A percentile compares a stretch with the other conserved stretches of the same genome.
Conservation (phyloP, 495 filamentous ascomycete species). For the Daldinia bambusicola region DNA sequence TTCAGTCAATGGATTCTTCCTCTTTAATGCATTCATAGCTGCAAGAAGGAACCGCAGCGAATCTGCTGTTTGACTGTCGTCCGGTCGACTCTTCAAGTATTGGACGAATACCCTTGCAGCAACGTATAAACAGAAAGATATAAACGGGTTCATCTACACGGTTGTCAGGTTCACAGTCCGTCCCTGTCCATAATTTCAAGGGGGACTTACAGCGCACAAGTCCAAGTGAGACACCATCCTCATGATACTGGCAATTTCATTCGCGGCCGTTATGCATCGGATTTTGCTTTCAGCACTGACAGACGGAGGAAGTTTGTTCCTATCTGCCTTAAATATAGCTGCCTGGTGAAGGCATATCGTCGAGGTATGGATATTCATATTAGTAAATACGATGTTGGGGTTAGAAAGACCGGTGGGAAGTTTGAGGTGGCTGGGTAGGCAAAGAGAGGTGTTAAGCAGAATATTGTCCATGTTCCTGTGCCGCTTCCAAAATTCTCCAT, state of each 20-base stretch:
- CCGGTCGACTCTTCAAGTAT: slow-evolving; percentile 87
- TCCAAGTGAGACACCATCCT: slow-evolving; percentile 93
- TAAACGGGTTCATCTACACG: slow-evolving; percentile 88
- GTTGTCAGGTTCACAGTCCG: slow-evolving; percentile 19
- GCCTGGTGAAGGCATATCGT: slow-evolving; percentile 98
- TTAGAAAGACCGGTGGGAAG: slow-evolving; percentile 79
- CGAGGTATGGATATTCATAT: slow-evolving; percentile 96
- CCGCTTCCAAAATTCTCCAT: slow-evolving; percentile 96
- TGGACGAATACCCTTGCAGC: slow-evolving; percentile 95
- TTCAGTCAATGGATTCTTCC: slow-evolving; percentile 89
- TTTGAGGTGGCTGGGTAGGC: slow-evolving; percentile 83
- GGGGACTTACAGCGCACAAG: slow-evolving; percentile 74
- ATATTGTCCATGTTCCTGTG: slow-evolving; percentile 91
- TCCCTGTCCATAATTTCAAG: not conserved
- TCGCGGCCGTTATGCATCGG: slow-evolving; percentile 90
- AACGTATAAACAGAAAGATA: slow-evolving; percentile 95
- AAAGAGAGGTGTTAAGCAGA: slow-evolving; percentile 83
- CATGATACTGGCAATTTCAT: slow-evolving; percentile 97
- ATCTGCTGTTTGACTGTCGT: slow-evolving; percentile 82
- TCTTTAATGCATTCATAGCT: slow-evolving; percentile 89
- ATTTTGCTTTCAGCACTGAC: slow-evolving; percentile 90
- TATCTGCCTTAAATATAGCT: slow-evolving; percentile 96
- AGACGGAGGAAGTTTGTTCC: slow-evolving; percentile 78
- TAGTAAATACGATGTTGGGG: slow-evolving; percentile 91
- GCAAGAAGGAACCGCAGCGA: slow-evolving; percentile 89